phyloP scores from a whole-genome alignment of 176 grass and related monocot species.

The Sorghum bicolor region DNA sequence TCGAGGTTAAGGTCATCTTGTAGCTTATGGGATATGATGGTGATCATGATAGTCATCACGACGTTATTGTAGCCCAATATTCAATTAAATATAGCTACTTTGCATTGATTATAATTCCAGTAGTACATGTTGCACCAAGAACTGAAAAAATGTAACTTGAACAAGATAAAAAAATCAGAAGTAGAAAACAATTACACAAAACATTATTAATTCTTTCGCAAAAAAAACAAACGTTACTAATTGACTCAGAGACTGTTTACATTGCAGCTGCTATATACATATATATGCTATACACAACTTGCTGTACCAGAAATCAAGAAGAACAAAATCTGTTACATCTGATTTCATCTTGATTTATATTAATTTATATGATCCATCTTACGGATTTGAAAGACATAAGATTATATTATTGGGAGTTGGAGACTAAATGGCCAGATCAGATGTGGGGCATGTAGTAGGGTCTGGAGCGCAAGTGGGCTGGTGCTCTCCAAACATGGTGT shows the following conservation, averaged over 20 bases:
- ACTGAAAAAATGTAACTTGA: not conserved
- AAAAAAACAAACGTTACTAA: not conserved
- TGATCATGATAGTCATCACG: not conserved
- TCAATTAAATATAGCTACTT: not conserved
- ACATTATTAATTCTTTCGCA: too few species aligned
- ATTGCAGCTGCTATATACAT: not conserved
- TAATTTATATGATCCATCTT: constrained; percentile 26
- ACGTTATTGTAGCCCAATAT: not conserved
- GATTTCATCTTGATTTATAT: constrained; percentile 4
- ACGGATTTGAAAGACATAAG: not conserved
- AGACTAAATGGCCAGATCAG: not conserved
- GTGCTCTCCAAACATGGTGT: constrained; percentile 34
- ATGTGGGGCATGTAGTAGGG: not conserved
- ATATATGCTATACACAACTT: not conserved
- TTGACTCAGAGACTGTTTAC: not conserved
- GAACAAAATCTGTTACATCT: constrained; percentile 26
- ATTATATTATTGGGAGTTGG: not conserved
- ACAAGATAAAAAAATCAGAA: not conserved
- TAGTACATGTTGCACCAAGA: not conserved
- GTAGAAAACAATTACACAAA: not conserved
- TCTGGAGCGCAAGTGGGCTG: constrained; percentile 42
- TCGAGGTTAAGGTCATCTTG: not conserved
- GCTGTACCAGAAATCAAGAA: not conserved
- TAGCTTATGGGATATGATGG: not conserved
- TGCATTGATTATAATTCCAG: not conserved